Base-by-base conservation (phyloP, 23 red algal genomes). In the Gracilariopsis chorda region DNA sequence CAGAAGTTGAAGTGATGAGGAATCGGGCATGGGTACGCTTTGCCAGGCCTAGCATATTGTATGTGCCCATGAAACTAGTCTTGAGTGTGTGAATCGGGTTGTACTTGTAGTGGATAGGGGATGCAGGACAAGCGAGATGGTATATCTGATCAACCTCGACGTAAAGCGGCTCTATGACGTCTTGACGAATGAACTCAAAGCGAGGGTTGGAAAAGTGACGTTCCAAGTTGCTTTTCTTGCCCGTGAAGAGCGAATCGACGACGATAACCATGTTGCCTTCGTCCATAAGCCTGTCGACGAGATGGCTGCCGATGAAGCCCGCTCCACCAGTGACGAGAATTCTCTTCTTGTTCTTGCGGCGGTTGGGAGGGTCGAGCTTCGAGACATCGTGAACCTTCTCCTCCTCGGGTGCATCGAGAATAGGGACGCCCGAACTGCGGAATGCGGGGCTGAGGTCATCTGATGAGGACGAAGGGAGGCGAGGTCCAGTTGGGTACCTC, bases 41-140 rank as follows among this genome's bases (percentile, higher is more conserved):
- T 28, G 96, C 96, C 27, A 98, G 72, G 24, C 96, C 96, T 1
- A 98, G 91, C 96, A 98, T 98, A 80, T 98, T 98, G 70, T 95
- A 72, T 12, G 96, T 98, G 40, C 96, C 96, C 73, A 98, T 72
- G 77, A 98, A 88, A 84, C 90, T 95, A 42, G 96, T 98, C 56
- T 98, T 98, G 76, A 98, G 83, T 7, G 96, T 98, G 41, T 95
- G 92, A 80, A 98, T 98, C 7, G 96, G 93, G 59, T 98, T 98
- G 88, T 98, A 98, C 71, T 98, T 98, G 77, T 98, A 98, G 51
- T 98, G 96, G 24, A 98, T 82, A 5, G 96, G 96, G 19, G 96
- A 98, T n/a, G 96, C 96, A 19, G 96, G 96, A 75, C 96, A 98
- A 19, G 96, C 96, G 12, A 98, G 63, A 76, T 98, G 96, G 67